phyloP scores from a whole-genome alignment of 2,329 filamentous ascomycete species.

The Phyllachora maydis region DNA sequence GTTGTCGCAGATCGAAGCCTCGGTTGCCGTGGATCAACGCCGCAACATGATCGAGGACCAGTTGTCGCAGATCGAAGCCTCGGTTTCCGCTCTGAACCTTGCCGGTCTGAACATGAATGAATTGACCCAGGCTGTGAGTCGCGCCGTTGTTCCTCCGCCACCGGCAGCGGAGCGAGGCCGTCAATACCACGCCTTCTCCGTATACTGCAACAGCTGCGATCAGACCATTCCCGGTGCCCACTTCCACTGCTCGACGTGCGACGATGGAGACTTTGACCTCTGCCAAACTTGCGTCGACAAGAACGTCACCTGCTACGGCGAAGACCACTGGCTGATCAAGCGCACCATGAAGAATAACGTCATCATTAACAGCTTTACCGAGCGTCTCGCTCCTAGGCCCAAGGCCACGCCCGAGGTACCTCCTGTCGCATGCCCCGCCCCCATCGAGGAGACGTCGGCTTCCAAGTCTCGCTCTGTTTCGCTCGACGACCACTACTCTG shows the following conservation, averaged over 20 bases:
- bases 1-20: slow-evolving; percentile 4
- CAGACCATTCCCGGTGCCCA: slow-evolving; percentile 59
- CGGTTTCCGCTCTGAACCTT: too few relatives aligned
- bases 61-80: neutral
- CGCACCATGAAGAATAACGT: slow-evolving; percentile 59
- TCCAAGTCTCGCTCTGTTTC: neutral
- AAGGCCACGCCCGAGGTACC: slow-evolving; percentile 7
- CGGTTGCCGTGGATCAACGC: slow-evolving; percentile 2
- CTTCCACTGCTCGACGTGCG: slow-evolving; percentile 88
- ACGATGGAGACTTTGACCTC: slow-evolving; percentile 85
- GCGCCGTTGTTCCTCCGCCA: slow-evolving; percentile 1
- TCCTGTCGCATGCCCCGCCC: too few relatives aligned
- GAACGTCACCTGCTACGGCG: slow-evolving; percentile 58
- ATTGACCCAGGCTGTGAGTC: slow-evolving; percentile 1
- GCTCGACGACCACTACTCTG: too few relatives aligned
- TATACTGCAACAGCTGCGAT: slow-evolving; percentile 89
- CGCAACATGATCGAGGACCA: neutral
- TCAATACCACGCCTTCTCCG: slow-evolving; percentile 45
- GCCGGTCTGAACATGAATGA: neutral
- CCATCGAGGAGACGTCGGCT: too few relatives aligned
- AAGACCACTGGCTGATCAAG: slow-evolving; percentile 88
- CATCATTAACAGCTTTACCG: slow-evolving; percentile 70
- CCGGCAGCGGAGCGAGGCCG: too few relatives aligned
- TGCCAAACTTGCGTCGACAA: slow-evolving; percentile 60
- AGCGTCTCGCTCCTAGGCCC: slow-evolving; percentile 52